A percentile compares a stretch with the other conserved stretches of the same genome.
These are phyloP conservation scores for Syzygium syzygioides DNA, from an alignment of 441 rosid species.

Conservation along the genomic window DNA sequence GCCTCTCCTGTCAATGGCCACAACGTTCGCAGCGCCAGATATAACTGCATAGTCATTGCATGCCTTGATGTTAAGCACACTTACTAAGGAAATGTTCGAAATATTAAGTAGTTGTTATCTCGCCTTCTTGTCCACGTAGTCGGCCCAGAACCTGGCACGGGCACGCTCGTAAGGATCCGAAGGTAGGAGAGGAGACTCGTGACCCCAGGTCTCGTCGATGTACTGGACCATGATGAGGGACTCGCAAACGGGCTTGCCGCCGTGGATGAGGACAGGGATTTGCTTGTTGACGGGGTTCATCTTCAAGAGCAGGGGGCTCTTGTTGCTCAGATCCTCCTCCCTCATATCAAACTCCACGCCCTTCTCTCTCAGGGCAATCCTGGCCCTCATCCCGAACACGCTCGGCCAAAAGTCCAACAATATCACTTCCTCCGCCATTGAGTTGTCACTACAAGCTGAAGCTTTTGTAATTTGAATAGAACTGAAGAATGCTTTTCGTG, in stretches of 20 bases:
- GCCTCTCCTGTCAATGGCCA: background rate
- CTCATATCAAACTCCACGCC: background rate
- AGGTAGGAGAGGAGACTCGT: background rate
- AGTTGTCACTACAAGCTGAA: background rate
- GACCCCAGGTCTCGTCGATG: constrained; percentile 3
- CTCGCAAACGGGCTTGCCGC: background rate
- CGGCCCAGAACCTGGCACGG: constrained; percentile 9
- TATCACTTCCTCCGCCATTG: background rate
- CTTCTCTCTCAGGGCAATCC: background rate
- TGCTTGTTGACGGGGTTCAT: background rate
- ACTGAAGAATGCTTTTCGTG: background rate
- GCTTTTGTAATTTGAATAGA: background rate
- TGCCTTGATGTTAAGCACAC: background rate
- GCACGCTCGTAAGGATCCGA: background rate
- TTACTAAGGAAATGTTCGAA: background rate
- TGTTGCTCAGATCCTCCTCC: background rate
- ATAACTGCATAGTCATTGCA: background rate
- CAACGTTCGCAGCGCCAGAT: background rate
- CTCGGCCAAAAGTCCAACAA: background rate
- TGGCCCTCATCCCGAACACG: background rate
- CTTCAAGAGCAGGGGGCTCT: background rate
- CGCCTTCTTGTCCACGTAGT: constrained; percentile 6
- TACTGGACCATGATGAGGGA: background rate
- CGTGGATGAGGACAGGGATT: background rate
- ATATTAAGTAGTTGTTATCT: background rate